phyloP scores from a whole-genome alignment of 345 rosid genomes.

The Brassica carinata region DNA sequence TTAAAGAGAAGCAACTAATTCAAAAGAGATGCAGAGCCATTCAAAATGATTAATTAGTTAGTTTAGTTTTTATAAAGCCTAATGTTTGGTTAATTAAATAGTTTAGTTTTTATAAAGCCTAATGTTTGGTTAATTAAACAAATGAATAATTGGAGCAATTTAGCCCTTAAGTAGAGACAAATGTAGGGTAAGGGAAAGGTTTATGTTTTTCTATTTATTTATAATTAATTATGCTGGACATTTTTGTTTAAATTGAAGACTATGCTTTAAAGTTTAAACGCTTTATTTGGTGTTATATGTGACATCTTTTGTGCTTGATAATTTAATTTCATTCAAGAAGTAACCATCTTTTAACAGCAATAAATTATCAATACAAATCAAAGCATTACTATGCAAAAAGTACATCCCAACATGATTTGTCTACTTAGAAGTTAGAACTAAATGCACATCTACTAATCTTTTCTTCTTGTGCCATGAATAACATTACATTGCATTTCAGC shows the following conservation, averaged over 20 bases:
- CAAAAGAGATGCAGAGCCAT: constrained; percentile 1
- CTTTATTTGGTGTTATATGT: neutral
- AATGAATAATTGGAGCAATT: neutral
- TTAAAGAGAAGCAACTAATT: constrained; percentile 9
- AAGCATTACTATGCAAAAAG: neutral
- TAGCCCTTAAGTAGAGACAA: constrained; percentile 14
- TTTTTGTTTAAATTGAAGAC: neutral
- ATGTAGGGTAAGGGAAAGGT: neutral
- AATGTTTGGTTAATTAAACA: neutral
- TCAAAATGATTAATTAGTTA: constrained; percentile 8
- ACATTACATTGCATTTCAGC: neutral
- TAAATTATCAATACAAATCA: neutral
- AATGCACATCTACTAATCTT: neutral
- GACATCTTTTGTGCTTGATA: neutral
- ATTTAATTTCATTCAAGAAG: too few species aligned
- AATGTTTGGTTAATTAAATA: neutral
- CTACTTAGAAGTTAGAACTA: neutral
- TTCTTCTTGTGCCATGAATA: neutral
- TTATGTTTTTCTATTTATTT: neutral
- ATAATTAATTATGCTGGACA: neutral
- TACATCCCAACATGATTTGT: neutral
- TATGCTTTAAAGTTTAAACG: neutral
- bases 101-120: constrained; percentile 1
- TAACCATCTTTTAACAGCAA: neutral
- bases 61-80: neutral